These are phyloP conservation scores for Cucurbitaria berberidis DNA, from an alignment of 2,329 filamentous ascomycete species.

Conservation along the genomic window DNA sequence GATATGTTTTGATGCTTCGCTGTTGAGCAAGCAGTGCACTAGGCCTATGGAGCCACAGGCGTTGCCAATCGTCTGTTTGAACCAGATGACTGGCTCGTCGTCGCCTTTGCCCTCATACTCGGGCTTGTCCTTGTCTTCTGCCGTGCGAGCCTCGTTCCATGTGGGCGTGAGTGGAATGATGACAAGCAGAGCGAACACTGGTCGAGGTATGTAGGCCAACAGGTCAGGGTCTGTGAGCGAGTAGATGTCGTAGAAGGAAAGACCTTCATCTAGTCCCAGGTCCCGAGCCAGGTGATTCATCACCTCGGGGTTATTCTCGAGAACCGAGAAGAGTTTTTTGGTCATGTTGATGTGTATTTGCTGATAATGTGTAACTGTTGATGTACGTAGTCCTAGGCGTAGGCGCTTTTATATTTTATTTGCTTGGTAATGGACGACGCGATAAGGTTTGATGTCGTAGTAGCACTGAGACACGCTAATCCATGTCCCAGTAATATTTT, in stretches of 20 bases:
- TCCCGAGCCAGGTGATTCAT: slow-evolving; percentile 57
- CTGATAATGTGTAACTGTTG: neutral
- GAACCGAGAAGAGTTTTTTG: slow-evolving; percentile 36
- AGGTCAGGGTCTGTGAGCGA: slow-evolving; percentile 59
- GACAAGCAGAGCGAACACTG: slow-evolving; percentile 61
- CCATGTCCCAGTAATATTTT: neutral
- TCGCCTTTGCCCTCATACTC: slow-evolving; percentile 56
- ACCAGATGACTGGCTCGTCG: slow-evolving; percentile 63
- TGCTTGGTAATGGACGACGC: neutral
- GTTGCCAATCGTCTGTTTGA: slow-evolving; percentile 64
- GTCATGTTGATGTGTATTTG: slow-evolving; percentile 19
- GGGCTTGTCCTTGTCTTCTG: slow-evolving; percentile 49
- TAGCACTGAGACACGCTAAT: slow-evolving; percentile 5
- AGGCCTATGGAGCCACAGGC: slow-evolving; percentile 66
- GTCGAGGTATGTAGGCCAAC: slow-evolving; percentile 59
- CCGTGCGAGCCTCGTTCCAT: slow-evolving; percentile 49
- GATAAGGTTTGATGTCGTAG: neutral
- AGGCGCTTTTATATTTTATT: too few relatives aligned
- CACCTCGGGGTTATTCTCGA: slow-evolving; percentile 63
- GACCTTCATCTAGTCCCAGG: slow-evolving; percentile 55
- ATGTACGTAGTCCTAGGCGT: too few relatives aligned
- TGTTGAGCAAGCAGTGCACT: slow-evolving; percentile 61
- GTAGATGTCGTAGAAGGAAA: slow-evolving; percentile 62
- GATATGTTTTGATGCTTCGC: slow-evolving; percentile 53
- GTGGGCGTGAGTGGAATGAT: slow-evolving; percentile 55